Evolutionary conservation across 2,329 filamentous ascomycete species (phyloP), one percentile per base, ranked within the genome.

Genomic region (Alternaria novae-zelandiae): DNA sequence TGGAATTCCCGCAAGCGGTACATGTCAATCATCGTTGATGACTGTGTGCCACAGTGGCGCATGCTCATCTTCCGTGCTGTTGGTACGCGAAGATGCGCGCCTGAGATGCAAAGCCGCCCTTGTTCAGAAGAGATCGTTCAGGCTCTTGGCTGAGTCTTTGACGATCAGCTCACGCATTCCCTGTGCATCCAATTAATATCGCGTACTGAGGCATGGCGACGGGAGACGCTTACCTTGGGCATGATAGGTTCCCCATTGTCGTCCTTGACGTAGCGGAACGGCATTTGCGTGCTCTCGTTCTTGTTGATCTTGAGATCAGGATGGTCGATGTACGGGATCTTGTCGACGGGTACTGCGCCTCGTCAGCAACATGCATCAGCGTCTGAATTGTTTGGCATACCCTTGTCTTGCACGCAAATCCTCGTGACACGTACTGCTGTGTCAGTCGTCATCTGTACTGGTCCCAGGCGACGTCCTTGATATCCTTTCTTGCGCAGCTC

Each of bases 371-470:
- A 32, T 30, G 43, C 46, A 46, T 44, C 55, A 46, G 44, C 41
- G 21, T 30, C 53, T n/a, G 21, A 4, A 28, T 3, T 43, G 28
- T n/a, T n/a, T 13, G 59, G 77, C 87, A 68, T 81, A 96, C 94
- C 87, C 83, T 91, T 91, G 69, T 94, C 88, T 75, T 97, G 91
- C 11, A 94, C 89, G 6, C 98, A 91, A 71, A 96, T 90, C 69
- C 96, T 88, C 30, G 96, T 98, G 47, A 97, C 95, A 70, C 96
- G 88, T 54, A 97, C 96, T 5, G 96, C 96, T 20, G 96, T 99
- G 79, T 99, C 96, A 5, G 96, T 99, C 4, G 96, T 98, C 95
- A 99, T 97, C 81, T 99, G 96, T 72, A 94, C 90, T 8, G 95
- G 93, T 0, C 96, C 96, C 28, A 99, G 85, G 61, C 96, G 87